These are phyloP conservation scores for Rubroboletus pulcherrimus DNA, from an alignment of 768 basidiomycete species.

Conservation along the genomic window DNA sequence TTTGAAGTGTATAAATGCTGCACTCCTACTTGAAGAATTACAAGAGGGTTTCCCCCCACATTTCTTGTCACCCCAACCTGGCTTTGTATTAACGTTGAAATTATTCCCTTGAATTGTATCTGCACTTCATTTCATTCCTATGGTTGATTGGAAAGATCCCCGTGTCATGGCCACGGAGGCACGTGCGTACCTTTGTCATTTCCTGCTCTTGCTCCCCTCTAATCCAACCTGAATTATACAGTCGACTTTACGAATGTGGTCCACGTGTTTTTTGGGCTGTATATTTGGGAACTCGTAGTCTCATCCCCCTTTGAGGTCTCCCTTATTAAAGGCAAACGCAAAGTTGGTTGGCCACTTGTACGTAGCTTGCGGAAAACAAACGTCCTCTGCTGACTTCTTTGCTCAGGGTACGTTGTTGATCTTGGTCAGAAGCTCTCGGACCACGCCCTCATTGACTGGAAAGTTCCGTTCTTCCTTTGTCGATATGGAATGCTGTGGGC, in stretches of 20 bases:
- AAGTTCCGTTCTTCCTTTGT: slow-evolving; percentile 65
- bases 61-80: slow-evolving; percentile 2
- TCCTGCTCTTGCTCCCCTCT: not conserved
- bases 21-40: not conserved
- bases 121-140: slow-evolving; percentile 14
- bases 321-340: slow-evolving; percentile 51
- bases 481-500: slow-evolving; percentile 71
- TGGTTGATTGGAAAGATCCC: slow-evolving; percentile 27
- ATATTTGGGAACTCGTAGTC: slow-evolving; percentile 62
- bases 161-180: slow-evolving; percentile 21
- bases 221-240: slow-evolving; percentile 22
- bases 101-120: slow-evolving; percentile 8
- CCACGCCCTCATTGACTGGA: slow-evolving; percentile 5
- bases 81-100: slow-evolving; percentile 8
- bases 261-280: slow-evolving; percentile 61
- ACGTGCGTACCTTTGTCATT: slow-evolving; percentile 14
- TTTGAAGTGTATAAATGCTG: slow-evolving; percentile 21
- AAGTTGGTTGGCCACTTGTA: slow-evolving; percentile 69
- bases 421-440: not conserved
- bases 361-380: slow-evolving; percentile 21
- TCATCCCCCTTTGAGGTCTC: slow-evolving; percentile 70
- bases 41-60: slow-evolving; percentile 2
- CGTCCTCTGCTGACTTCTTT: slow-evolving; percentile 1
- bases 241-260: slow-evolving; percentile 58
- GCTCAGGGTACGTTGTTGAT: slow-evolving; percentile 14